Evolutionary conservation across 2,329 filamentous ascomycete species (phyloP), one percentile per base, ranked within the genome.

Genomic region (Trichophyton simii): DNA sequence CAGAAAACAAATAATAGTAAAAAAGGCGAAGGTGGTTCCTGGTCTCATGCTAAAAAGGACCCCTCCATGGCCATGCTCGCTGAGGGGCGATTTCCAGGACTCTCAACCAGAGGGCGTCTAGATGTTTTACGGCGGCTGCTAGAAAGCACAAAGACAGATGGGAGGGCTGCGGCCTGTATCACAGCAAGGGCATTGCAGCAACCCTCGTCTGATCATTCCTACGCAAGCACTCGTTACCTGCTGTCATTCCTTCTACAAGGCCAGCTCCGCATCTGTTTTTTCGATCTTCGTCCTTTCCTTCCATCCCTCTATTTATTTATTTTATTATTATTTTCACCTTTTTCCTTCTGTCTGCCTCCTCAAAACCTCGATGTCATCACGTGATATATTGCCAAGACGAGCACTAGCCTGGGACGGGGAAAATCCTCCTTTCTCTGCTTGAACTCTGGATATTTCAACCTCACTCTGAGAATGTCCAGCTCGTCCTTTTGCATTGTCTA

Each of bases 401-500:
- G 44, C 60, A 59, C 64, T 65, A 66, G 48, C 64, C 64, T 48
- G 69, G 66, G 67, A 72, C 67, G 60, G 62, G 60, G 72, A 74
- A 75, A 75, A 74, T 74, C 72, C 73, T 75, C 73, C 73, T 59
- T 60, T 62, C 34, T 38, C 34, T 38, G 9, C 34, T 38, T 38
- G 34, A 38, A n/a, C 20, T 55, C 20, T 55, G 41, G 60, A 69
- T 67, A 38, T 62, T 64, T 64, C 58, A 62, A 55, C 62, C 58
- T 62, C 55, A 62, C 57, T 28, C 25, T 61, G 58, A 69, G 72
- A 63, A 61, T 63, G 15, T 64, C 64, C 66, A 62, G 65, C 9
- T 38, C 67, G 64, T 66, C 66, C 34, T 61, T 65, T 44, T 44
- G 34, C 60, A 48, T 60, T 58, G 58, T 48, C 60, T n/a, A 44